Percentiles rank a stretch among this genome's conserved stretches.
Evolutionary conservation across 148 eudicot genomes (phyloP).

Genomic region (Spergularia bocconei): DNA sequence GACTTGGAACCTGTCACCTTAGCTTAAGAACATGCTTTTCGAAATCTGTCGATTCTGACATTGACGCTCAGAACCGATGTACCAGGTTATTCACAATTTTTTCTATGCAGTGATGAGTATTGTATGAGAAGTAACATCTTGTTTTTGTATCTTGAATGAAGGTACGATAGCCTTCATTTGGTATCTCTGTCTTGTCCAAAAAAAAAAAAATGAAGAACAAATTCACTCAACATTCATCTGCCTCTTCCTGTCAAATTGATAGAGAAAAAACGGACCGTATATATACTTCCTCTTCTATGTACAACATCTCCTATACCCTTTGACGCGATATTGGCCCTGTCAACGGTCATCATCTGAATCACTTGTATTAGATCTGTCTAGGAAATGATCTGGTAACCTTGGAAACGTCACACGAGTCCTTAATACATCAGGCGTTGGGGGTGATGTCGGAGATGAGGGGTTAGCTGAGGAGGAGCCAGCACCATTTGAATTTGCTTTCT

Average conservation of each 20-base stretch:
- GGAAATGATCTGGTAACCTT: slow-evolving; percentile 61
- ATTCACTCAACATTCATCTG: slow-evolving; percentile 20
- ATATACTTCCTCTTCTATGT: slow-evolving; percentile 30
- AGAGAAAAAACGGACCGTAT: slow-evolving; percentile 15
- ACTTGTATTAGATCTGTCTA: slow-evolving; percentile 52
- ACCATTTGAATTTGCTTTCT: slow-evolving; percentile 20
- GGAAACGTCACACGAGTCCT: slow-evolving; percentile 67
- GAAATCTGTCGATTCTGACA: neutral
- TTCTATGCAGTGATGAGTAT: slow-evolving; percentile 1
- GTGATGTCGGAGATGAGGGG: slow-evolving; percentile 26
- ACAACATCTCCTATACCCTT: slow-evolving; percentile 17
- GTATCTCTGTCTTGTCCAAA: slow-evolving; percentile 17
- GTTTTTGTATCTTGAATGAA: neutral
- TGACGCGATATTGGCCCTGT: slow-evolving; percentile 8
- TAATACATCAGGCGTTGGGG: slow-evolving; percentile 31
- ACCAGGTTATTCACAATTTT: neutral
- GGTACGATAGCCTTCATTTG: neutral
- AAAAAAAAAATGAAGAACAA: slow-evolving; percentile 21
- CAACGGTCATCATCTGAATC: slow-evolving; percentile 46
- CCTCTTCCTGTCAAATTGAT: slow-evolving; percentile 13
- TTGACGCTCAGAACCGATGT: slow-evolving; percentile 1
- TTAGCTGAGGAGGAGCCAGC: slow-evolving; percentile 25
- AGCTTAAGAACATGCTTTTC: slow-evolving; percentile 13
- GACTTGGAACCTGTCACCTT: neutral
- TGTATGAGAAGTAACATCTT: slow-evolving; percentile 1